A percentile compares a stretch with the other conserved stretches of the same genome.
Evolutionary conservation across 2,329 filamentous ascomycete species (phyloP).

Genomic region (Cladophialophora chaetospira): DNA sequence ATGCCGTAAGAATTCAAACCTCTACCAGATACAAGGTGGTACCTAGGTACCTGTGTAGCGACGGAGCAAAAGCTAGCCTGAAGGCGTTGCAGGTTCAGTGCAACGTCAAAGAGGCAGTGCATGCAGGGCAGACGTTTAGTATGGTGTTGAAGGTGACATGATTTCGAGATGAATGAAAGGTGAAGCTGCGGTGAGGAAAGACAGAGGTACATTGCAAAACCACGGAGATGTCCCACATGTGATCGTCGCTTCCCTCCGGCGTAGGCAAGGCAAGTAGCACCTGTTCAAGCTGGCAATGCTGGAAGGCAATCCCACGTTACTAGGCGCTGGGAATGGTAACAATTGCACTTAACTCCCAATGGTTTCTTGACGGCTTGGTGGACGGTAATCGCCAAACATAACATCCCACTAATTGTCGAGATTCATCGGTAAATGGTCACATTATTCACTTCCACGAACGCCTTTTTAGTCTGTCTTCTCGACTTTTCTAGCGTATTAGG

Average conservation of each 20-base stretch:
- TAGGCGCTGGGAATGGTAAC: too few relatives aligned
- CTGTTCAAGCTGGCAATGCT: too few relatives aligned
- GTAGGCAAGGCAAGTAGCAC: too few relatives aligned
- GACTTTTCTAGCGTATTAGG: constrained; percentile 8
- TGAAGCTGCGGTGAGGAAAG: constrained; percentile 3
- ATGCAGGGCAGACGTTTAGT: background rate
- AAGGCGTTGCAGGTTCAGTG: background rate
- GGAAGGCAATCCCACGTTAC: too few relatives aligned
- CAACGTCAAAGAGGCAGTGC: constrained; percentile 1
- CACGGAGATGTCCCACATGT: background rate
- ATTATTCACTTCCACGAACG: too few relatives aligned
- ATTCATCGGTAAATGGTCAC: too few relatives aligned
- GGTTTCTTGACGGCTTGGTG: too few relatives aligned
- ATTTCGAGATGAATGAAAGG: background rate
- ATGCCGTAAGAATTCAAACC: background rate
- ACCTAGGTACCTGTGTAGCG: too few relatives aligned
- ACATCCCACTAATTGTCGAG: too few relatives aligned
- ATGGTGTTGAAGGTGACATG: background rate
- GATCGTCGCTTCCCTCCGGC: background rate
- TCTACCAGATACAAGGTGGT: background rate
- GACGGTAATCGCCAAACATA: too few relatives aligned
- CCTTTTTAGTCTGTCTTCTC: constrained; percentile 4
- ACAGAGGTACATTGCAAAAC: background rate
- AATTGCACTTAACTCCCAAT: too few relatives aligned
- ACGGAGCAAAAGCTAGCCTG: background rate